A percentile compares a stretch with the other conserved stretches of the same genome.
phyloP scores from a whole-genome alignment of 495 filamentous ascomycete genomes.

The Geoglossum glabrum region DNA sequence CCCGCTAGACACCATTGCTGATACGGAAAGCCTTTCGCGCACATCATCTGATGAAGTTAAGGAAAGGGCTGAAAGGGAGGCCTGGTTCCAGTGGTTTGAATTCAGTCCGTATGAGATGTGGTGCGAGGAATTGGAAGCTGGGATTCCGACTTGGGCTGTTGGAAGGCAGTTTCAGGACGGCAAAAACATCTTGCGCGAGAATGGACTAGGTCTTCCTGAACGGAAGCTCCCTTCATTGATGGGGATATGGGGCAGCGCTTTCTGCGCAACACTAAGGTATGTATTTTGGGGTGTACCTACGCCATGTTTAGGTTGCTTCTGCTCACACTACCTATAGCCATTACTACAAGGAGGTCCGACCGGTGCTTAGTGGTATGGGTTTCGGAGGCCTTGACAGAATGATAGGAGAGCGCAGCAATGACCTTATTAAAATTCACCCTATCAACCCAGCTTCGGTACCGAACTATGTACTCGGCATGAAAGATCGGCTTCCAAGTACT shows the following conservation, averaged over 20 bases:
- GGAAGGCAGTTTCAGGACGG: constrained; percentile 66
- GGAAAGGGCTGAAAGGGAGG: constrained; percentile 44
- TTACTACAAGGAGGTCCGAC: constrained; percentile 85
- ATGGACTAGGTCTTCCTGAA: constrained; percentile 54
- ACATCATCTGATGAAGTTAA: constrained; percentile 28
- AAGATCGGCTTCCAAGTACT: constrained; percentile 46
- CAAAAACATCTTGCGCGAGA: constrained; percentile 33
- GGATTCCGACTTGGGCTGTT: constrained; percentile 87
- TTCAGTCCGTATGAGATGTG: constrained; percentile 91
- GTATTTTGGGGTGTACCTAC: not conserved
- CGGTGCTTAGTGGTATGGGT: constrained; percentile 53
- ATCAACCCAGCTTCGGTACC: constrained; percentile 77
- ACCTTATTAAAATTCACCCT: constrained; percentile 75
- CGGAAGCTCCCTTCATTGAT: constrained; percentile 59
- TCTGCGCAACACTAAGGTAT: constrained; percentile 63
- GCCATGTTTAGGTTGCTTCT: not conserved
- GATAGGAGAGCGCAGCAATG: constrained; percentile 60
- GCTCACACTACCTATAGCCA: constrained; percentile 30
- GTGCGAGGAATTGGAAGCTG: constrained; percentile 76
- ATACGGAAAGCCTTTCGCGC: constrained; percentile 21
- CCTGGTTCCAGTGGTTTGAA: constrained; percentile 99
- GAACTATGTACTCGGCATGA: constrained; percentile 69
- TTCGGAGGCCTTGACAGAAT: constrained; percentile 67
- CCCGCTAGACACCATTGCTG: constrained; percentile 31
- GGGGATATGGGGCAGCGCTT: constrained; percentile 87